Base-by-base conservation (phyloP, 805 yeast species). In the Wickerhamomyces silvicola region DNA sequence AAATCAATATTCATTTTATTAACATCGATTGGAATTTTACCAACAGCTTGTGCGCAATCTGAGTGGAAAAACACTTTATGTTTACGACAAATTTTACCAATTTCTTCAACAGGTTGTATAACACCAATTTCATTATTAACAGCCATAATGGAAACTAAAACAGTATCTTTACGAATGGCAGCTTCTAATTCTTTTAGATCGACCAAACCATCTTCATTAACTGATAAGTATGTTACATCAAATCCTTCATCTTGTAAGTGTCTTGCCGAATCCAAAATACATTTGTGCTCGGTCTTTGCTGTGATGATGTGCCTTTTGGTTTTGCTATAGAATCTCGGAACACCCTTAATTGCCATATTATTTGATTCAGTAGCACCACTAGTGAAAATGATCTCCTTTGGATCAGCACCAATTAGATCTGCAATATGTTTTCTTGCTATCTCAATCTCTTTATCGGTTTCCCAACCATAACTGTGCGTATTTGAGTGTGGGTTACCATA, bases 381-480 rank as follows among this genome's bases (percentile, higher is more conserved):
- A 0, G 97, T 92, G 66, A 92, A 88, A 29, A 92, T 81, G 48
- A 92, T 92, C 62, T 92, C 98, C 64, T 90, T 90, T 34, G 97
- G 84, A 56, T 92, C 95, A 21, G 98, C 98, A 19, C 77, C 75
- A 48, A 92, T 86, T 33, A 92, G 72, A 19, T 68, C 68, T 3
- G 98, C 97, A 32, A 92, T 68, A 48, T 90, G 71, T 32, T 64
- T 68, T 50, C 99, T 74, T 6, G 98, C 95, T 31, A 64, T 63
- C 54, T 92, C 98, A 12, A 92, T 92, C 37, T 81, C 95, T 42
- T 72, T 74, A 37, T 90, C 96, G 4, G 98, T 84, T 63, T 92
- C 99, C 99, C 99, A 92, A 22, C 99, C 99, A 56, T 90, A 92
- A 6, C 95, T 74, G 56, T 92, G 99, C 2, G 98, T 92, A 37